A percentile compares a stretch with the other conserved stretches of the same genome.
Conservation (phyloP, 257 asterid species). For the Solanum ossicruentum region DNA sequence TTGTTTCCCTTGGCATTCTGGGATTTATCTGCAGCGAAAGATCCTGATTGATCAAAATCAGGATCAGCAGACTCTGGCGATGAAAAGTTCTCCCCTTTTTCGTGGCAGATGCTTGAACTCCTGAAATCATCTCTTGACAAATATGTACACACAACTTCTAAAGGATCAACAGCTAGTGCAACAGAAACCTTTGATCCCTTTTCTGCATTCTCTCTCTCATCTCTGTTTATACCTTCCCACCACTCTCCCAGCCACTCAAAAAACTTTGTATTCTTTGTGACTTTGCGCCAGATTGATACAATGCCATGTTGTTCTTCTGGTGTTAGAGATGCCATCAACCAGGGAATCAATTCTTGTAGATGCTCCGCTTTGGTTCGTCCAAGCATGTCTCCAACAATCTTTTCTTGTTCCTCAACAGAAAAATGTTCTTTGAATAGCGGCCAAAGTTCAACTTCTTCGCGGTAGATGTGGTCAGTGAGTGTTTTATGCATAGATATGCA, state of each 20-base stretch:
- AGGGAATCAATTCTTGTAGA: conserved; percentile 60
- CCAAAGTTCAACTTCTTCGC: conserved; percentile 66
- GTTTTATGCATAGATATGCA: conserved; percentile 60
- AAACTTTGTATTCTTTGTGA: conserved; percentile 52
- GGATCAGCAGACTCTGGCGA: conserved; percentile 6
- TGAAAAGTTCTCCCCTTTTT: conserved; percentile 6
- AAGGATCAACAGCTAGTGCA: conserved; percentile 33
- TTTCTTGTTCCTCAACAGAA: conserved; percentile 65
- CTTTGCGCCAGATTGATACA: conserved; percentile 54
- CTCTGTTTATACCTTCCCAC: conserved; percentile 59
- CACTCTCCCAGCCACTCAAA: conserved; percentile 76
- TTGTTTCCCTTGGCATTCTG: conserved; percentile 10
- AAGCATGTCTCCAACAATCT: conserved; percentile 58
- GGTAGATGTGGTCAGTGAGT: conserved; percentile 54
- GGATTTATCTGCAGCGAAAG: conserved; percentile 14
- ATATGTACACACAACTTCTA: conserved; percentile 53
- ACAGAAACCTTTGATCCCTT: conserved; percentile 25
- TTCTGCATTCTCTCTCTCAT: conserved; percentile 19
- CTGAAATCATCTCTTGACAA: conserved; percentile 25
- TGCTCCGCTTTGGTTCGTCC: conserved; percentile 53
- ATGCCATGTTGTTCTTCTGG: conserved; percentile 47
- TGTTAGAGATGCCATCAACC: conserved; percentile 59
- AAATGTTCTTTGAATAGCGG: conserved; percentile 48
- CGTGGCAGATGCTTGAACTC: conserved; percentile 6
- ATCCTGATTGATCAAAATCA: conserved; percentile 11